Conservation (phyloP, 306 rosid species). For the Neltuma alba region DNA sequence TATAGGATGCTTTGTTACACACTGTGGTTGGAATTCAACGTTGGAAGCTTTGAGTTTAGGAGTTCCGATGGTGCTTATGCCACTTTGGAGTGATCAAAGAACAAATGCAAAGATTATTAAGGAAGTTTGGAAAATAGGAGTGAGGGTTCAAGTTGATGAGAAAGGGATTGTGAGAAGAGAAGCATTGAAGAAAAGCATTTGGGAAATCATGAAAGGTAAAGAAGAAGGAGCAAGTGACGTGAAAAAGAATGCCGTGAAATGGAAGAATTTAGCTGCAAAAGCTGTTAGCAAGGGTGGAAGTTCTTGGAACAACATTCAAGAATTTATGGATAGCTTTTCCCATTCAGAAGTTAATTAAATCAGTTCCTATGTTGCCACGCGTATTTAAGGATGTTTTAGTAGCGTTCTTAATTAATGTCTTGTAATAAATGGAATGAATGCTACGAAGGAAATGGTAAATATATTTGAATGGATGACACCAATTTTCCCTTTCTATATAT, state of each 20-base stretch:
- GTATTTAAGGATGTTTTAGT: background rate
- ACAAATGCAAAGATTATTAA: background rate
- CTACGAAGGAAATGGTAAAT: background rate
- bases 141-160: background rate
- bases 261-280: background rate
- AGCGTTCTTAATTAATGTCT: background rate
- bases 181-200: background rate
- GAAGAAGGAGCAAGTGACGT: background rate
- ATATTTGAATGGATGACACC: too few species aligned
- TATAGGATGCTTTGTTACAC: slow-evolving; percentile 5
- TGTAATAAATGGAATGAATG: background rate
- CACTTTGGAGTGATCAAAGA: slow-evolving; percentile 2
- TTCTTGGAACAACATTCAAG: background rate
- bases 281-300: background rate
- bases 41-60: background rate
- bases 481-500: too few species aligned
- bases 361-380: background rate
- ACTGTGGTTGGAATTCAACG: slow-evolving; percentile 17
- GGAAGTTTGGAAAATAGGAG: background rate
- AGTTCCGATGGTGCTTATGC: background rate
- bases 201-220: background rate
- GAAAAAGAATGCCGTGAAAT: background rate
- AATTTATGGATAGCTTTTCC: background rate
- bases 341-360: background rate
- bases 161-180: slow-evolving; percentile 7